Evolutionary conservation across 2,329 filamentous ascomycete species (phyloP).

Genomic region (Cercospora zeina): DNA sequence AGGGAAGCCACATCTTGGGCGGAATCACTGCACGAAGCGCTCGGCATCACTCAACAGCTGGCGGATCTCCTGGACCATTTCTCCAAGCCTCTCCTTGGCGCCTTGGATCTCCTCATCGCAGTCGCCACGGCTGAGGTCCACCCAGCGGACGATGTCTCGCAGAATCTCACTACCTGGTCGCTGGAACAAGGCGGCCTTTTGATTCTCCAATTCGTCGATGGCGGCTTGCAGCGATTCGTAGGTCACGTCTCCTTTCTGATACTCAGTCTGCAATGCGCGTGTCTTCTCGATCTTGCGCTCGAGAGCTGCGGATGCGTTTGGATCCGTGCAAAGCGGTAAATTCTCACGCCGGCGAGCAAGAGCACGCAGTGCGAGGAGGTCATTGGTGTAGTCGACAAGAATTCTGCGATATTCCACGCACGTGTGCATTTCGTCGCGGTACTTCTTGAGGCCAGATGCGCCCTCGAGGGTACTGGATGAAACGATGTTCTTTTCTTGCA

Average conservation of each 20-base stretch:
- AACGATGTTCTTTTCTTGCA: not conserved
- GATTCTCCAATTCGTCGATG: not conserved
- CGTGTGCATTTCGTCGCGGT: not conserved
- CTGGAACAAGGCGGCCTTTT: not conserved
- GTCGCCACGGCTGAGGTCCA: too few relatives aligned
- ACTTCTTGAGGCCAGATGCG: not conserved
- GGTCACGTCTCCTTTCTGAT: not conserved
- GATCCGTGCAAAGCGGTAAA: not conserved
- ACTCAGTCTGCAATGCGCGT: not conserved
- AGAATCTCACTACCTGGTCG: not conserved
- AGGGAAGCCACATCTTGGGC: too few relatives aligned
- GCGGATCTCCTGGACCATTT: too few relatives aligned
- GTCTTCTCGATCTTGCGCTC: not conserved
- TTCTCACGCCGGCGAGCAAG: not conserved
- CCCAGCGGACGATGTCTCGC: too few relatives aligned
- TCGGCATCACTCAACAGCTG: too few relatives aligned
- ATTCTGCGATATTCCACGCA: not conserved
- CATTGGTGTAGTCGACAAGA: not conserved
- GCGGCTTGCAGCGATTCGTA: not conserved
- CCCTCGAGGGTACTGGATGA: not conserved
- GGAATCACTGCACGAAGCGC: too few relatives aligned
- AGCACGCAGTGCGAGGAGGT: not conserved
- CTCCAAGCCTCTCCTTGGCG: too few relatives aligned
- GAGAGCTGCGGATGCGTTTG: not conserved
- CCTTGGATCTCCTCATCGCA: too few relatives aligned